Percentiles rank a stretch among this genome's conserved stretches.
These are phyloP conservation scores for Fusarium devonianum DNA, from an alignment of 2,329 filamentous ascomycete species.

Conservation along the genomic window DNA sequence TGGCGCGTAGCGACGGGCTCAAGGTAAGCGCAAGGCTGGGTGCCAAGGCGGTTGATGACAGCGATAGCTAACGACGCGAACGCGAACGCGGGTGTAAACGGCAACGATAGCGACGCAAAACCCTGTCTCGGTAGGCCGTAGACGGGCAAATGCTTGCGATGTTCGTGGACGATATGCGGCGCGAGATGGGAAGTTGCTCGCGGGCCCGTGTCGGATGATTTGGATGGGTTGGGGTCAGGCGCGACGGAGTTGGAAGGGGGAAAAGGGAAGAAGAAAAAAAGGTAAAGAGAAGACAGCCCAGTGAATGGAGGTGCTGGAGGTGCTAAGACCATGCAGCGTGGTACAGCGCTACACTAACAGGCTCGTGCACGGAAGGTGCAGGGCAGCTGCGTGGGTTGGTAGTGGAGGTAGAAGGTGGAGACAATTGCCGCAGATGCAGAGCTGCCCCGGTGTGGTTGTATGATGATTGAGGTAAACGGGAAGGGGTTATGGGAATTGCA, in stretches of 20 bases:
- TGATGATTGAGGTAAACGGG: neutral
- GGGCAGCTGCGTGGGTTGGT: constrained; percentile 6
- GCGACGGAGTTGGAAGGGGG: constrained; percentile 39
- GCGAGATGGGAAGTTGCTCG: constrained; percentile 8
- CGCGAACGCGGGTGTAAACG: constrained; percentile 23
- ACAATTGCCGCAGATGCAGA: neutral
- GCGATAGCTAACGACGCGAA: constrained; percentile 31
- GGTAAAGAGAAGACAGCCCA: no score
- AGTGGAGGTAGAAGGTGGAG: neutral
- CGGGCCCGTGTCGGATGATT: constrained; percentile 26
- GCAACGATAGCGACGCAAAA: constrained; percentile 1
- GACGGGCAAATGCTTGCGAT: constrained; percentile 12
- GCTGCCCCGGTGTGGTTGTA: neutral
- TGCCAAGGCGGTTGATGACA: constrained; percentile 22
- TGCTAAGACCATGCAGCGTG: constrained; percentile 30
- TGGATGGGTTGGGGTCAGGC: constrained; percentile 25
- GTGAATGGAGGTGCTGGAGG: constrained; percentile 37
- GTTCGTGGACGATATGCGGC: constrained; percentile 18
- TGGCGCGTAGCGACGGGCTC: constrained; percentile 28
- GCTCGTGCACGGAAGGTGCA: constrained; percentile 20
- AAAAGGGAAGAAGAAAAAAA: constrained; percentile 40
- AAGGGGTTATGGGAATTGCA: no score
- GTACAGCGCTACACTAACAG: constrained; percentile 29
- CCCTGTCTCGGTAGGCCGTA: constrained; percentile 10
- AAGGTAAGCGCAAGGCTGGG: constrained; percentile 28